Evolutionary conservation across 2,329 filamentous ascomycete species (phyloP), one percentile per base, ranked within the genome.

Genomic region (Thermoascus crustaceus): DNA sequence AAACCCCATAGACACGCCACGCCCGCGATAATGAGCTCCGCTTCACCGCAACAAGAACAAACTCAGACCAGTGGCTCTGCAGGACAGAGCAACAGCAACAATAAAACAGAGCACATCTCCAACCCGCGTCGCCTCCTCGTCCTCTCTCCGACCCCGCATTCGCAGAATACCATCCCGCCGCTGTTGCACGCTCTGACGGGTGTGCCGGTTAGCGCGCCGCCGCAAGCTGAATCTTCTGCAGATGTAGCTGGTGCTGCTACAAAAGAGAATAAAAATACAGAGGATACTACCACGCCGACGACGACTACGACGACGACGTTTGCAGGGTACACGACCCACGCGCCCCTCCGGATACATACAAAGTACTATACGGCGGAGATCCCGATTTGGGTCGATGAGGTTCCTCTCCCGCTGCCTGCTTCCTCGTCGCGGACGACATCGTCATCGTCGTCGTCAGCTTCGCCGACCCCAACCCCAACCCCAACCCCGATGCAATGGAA

Each of bases 371-470:
- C 44, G 4, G 54, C 62, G 4, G 60, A 67, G 10, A 50, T 69
- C 14, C 61, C 58, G 10, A 54, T 69, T 29, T 69, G 66, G 66
- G 64, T 68, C 13, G 66, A 69, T 34, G 64, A 68, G 43, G 53
- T 68, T 8, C 60, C 63, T 1, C 37, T 56, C 9, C 23, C 19
- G 3, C 26, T 34, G 1, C 19, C 37, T 7, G n/a, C 5, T 8
- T 17, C 34, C 9, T 17, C 32, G 5, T 23, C 33, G 13, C 7
- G 26, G 10, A 23, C 23, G n/a, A 10, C 35, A 11, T 20, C 37
- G n/a, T 4, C 34, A 13, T 25, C 35, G 2, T 19, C 30, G 1
- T 10, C 36, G 13, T 22, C 39, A 3, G 10, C 29, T 7, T 24
- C 37, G 3, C 14, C 32, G 7, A 21, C 35, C 5, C 18, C 32